Conservation (phyloP, 768 basidiomycete genomes). For the Dentipellis sp. region DNA sequence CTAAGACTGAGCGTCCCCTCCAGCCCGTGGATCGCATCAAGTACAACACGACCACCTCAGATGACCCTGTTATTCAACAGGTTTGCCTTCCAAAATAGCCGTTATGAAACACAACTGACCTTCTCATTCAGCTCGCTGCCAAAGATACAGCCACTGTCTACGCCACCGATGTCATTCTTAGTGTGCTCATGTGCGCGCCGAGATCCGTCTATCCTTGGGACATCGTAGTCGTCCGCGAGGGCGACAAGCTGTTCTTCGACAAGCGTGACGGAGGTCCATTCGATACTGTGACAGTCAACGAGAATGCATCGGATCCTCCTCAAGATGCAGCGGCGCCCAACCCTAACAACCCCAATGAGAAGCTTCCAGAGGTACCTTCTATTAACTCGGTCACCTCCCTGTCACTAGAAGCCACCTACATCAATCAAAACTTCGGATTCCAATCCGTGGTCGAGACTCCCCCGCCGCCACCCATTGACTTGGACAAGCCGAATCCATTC, state of each 20-base stretch:
- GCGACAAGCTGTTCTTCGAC: conserved; percentile 90
- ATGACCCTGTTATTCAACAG: conserved; percentile 94
- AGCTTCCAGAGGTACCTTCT: conserved; percentile 64
- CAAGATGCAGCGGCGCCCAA: conserved; percentile 74
- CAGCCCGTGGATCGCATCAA: conserved; percentile 91
- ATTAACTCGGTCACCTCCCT: conserved; percentile 93
- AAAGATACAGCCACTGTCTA: conserved; percentile 82
- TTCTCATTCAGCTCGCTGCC: conserved; percentile 51
- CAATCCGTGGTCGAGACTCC: conserved; percentile 78
- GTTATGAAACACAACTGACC: background rate
- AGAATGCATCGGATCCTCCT: conserved; percentile 94
- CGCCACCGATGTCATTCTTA: conserved; percentile 91
- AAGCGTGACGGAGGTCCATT: conserved; percentile 97
- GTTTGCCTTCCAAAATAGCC: conserved; percentile 27
- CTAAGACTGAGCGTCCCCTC: conserved; percentile 84
- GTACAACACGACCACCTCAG: conserved; percentile 96
- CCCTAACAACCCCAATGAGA: conserved; percentile 69
- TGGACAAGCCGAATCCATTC: conserved; percentile 91
- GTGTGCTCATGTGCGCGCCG: conserved; percentile 92
- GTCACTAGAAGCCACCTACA: conserved; percentile 95
- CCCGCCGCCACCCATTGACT: conserved; percentile 56
- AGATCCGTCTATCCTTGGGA: conserved; percentile 98
- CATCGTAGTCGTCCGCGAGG: conserved; percentile 89
- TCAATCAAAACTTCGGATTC: conserved; percentile 98
- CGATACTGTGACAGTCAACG: conserved; percentile 96